Base-by-base conservation (phyloP, 2,329 filamentous ascomycete species). In the Microsporum ferrugineum region DNA sequence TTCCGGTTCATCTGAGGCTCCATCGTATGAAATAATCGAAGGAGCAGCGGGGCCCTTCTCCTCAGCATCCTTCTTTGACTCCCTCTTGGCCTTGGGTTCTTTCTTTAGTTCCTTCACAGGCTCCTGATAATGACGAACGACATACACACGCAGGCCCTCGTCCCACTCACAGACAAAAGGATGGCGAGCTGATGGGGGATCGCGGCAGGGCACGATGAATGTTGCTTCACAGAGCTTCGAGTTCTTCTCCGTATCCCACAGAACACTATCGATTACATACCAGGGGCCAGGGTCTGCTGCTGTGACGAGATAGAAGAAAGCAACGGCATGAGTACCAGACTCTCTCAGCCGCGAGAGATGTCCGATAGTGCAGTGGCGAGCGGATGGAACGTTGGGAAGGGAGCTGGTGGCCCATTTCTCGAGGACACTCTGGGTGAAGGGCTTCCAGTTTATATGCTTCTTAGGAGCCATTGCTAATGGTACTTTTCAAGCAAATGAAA, bases 201-300 rank as follows among this genome's bases (percentile, higher is more conserved):
- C 41, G 53, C 57, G 47, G 29, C 43, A 63, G 12, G 64, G 61
- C 27, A 62, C 58, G 6, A 65, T 57, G 45, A 65, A 65, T 2
- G 57, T 59, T n/a, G 61, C 55, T 38, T 34, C 49, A 27, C 36
- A 55, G 10, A 64, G 53, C 34, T 36, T 36, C 34, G 41, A 34
- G 12, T 38, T 34, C 17, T 53, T 57, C n/a, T n/a, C 60, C 27
- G 17, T 60, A 39, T 62, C 61, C 62, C 59, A 53, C 4, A 65
- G 34, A 1, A 33, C 27, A 57, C 59, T 56, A 6, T 63, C 51
- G 5, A 64, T 39, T 4, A 57, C 36, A 58, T 59, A 64, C 29
- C 61, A 59, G 7, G 61, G 61, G 17, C 60, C 59, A 2, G 56
- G 45, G 10, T 62, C 45, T 4, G 59, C 27, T 29, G 58, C 5